Evolutionary conservation across 2,329 filamentous ascomycete genomes (phyloP).

Genomic region (Pseudogymnoascus sp.): DNA sequence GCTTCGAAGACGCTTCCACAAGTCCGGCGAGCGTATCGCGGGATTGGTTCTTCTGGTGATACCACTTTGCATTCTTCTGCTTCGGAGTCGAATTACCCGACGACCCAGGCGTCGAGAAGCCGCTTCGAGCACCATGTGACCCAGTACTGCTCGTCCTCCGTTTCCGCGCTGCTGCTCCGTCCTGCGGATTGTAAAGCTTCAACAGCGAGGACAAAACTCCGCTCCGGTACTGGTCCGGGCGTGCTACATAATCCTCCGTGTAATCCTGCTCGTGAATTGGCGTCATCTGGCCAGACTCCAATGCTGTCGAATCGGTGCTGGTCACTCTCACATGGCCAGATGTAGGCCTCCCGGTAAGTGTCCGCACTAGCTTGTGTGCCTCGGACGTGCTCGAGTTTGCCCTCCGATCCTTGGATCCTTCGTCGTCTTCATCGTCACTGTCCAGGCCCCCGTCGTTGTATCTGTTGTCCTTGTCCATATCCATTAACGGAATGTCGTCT

Average conservation of each 20-base stretch:
- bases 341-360: conserved; percentile 30
- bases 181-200: conserved; percentile 55
- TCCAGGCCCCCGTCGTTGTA: conserved; percentile 22
- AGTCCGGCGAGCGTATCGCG: conserved; percentile 43
- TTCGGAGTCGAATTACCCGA: conserved; percentile 32
- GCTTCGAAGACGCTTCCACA: conserved; percentile 46
- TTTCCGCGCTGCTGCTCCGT: conserved; percentile 25
- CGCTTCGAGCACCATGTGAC: conserved; percentile 23
- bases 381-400: conserved; percentile 29
- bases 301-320: conserved; percentile 15
- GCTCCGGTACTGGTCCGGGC: conserved; percentile 60
- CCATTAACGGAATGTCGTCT: conserved; percentile 25
- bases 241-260: conserved; percentile 56
- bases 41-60: conserved; percentile 36
- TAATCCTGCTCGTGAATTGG: conserved; percentile 35
- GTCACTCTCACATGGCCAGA: conserved; percentile 17
- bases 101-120: conserved; percentile 36
- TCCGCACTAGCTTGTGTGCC: conserved; percentile 37
- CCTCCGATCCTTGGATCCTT: conserved; percentile 11
- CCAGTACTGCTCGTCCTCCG: conserved; percentile 21
- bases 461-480: conserved; percentile 25
- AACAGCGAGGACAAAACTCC: conserved; percentile 67
- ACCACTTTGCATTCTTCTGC: conserved; percentile 26
- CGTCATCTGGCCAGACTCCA: conserved; percentile 40
- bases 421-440: conserved; percentile 22